Evolutionary conservation across 1,284 basidiomycete genomes (phyloP), one percentile per base, ranked within the genome.

Genomic region (Tylopilus sp.): DNA sequence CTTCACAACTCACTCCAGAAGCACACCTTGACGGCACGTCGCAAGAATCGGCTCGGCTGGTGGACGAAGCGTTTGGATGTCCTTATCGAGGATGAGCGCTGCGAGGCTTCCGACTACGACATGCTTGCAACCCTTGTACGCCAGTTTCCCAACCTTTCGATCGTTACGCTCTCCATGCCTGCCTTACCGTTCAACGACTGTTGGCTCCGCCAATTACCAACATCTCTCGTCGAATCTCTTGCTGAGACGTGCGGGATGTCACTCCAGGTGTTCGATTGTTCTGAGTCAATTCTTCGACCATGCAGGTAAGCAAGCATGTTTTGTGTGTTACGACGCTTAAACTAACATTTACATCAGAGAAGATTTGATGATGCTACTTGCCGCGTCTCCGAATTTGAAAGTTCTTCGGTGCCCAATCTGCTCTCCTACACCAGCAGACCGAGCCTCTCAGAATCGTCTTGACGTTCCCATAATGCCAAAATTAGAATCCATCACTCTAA

Each of bases 11-110:
- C 69, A 24, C 63, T 76, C 32, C 58, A 67, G 53, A 63, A 52
- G 49, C 58, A 58, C 12, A 16, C 63, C 49, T 56, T 52, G 41
- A 61, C 56, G 55, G 18, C 60, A 33, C 60, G 59, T 36, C 47
- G 57, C 57, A 69, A 54, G 44, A 66, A 58, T 56, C 56, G 61
- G 32, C 62, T 63, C 18, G 77, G 76, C 32, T 73, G 72, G 71
- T 78, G 77, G 77, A 68, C 74, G 38, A 77, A 60, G 57, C 66
- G 77, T 44, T 59, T 76, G 51, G 77, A 76, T 58, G 65, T 79
- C 16, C 39, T 74, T 51, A 67, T 79, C 29, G 62, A 69, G 22
- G 73, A 77, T 36, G 73, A 79, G n/a, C 73, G 58, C 19, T 76
- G 76, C 38, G 68, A 77, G 41, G 41, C 66, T 51, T 63, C 67